Base-by-base conservation (phyloP, 257 asterid genomes). In the Echites panduratus region DNA sequence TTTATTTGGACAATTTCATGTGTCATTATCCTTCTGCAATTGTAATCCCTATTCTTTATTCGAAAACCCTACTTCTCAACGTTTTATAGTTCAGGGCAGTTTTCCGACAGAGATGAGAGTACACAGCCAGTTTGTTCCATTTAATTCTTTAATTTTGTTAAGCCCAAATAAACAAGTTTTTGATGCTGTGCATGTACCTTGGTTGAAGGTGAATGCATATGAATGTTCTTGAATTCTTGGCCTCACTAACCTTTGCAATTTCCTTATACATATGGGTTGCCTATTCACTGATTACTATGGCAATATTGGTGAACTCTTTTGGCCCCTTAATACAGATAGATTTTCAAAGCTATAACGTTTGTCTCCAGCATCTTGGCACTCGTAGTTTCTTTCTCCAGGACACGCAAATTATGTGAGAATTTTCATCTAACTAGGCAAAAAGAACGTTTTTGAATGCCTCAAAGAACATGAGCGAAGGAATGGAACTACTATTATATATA, bases 1-100 rank as follows among this genome's bases (percentile, higher is more conserved):
- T 76, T 81, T 59, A 56, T 85, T 66, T 66, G 73, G 78, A 79
- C 82, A 32, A 76, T 82, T 53, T 75, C 85, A 7, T 69, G 66
- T 9, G 35, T 73, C 11, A 13, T 63, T 69, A 75, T 82, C 52
- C 76, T 81, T 22, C 57, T 80, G 69, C 72, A 79, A 43, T 19
- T 68, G 49, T 83, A 73, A 48, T 75, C 54, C 50, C 63, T 61
- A 11, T 56, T 58, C 65, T 38, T 2, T 38, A 19, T 9, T 58
- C 45, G 47, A 43, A 13, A 27, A 47, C 14, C 14, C 32, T 17
- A 49, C 35, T 54, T 17, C 24, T 12, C 26, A 14, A 74, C 26
- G 27, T 27, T 41, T n/a, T 71, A 4, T 52, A 26, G n/a, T 9
- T 45, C 40, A 20, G 48, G 44, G 62, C 43, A 58, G 22, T 44